Conservation (phyloP, 1,139 yeast genomes). For the Yamadazyma triangularis region DNA sequence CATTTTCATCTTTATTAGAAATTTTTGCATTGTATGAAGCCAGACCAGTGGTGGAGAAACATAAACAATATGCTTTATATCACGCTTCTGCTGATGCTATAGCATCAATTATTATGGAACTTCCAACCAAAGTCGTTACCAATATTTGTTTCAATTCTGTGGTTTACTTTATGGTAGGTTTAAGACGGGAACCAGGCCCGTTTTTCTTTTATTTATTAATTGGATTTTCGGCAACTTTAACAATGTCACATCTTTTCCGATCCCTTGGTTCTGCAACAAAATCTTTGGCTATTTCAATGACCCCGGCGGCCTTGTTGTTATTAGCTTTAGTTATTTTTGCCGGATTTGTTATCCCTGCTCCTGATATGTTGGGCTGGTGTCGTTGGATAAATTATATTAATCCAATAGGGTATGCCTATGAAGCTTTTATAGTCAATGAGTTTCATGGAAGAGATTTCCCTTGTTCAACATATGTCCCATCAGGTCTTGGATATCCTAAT, state of each 20-base stretch:
- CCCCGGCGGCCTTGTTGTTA: conserved; percentile 52
- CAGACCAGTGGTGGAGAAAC: conserved; percentile 59
- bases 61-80: conserved; percentile 51
- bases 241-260: conserved; percentile 54
- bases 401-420: conserved; percentile 53
- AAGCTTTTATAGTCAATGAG: conserved; percentile 49
- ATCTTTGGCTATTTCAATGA: conserved; percentile 54
- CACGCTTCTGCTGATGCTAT: conserved; percentile 61
- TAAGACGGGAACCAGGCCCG: conserved; percentile 51
- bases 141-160: conserved; percentile 40
- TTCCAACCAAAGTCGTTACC: conserved; percentile 49
- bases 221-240: conserved; percentile 37
- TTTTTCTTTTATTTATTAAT: conserved; percentile 48
- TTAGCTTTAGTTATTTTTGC: conserved; percentile 49
- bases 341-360: conserved; percentile 53
- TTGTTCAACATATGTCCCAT: conserved; percentile 43
- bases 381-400: conserved; percentile 54
- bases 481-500: conserved; percentile 45
- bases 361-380: conserved; percentile 56
- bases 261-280: conserved; percentile 49
- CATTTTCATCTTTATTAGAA: conserved; percentile 55
- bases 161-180: conserved; percentile 52
- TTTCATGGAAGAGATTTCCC: conserved; percentile 43
- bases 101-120: conserved; percentile 50
- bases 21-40: conserved; percentile 52